Percentiles rank a stretch among this genome's conserved stretches.
These are phyloP conservation scores for Rhododendron vialii DNA, from an alignment of 148 eudicot genomes.

Conservation along the genomic window DNA sequence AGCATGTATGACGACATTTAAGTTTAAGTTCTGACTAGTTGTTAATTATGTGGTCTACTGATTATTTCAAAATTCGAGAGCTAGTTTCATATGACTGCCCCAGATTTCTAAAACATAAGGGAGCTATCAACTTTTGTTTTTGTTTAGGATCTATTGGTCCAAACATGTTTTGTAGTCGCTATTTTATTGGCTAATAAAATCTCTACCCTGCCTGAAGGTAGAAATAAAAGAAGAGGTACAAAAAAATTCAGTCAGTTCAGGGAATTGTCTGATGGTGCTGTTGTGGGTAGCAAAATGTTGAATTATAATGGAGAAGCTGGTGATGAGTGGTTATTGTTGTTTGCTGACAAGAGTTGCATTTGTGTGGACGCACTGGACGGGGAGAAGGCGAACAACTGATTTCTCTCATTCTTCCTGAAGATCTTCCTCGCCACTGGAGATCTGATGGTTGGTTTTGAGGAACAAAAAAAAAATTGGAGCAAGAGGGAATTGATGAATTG, in stretches of 20 bases:
- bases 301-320: not conserved
- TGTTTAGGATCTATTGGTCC: not conserved
- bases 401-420: too few species aligned
- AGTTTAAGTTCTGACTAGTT: not conserved
- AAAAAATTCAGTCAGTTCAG: not conserved
- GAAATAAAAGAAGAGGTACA: not conserved
- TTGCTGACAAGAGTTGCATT: not conserved
- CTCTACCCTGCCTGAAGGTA: not conserved
- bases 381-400: not conserved
- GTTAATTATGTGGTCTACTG: too few species aligned
- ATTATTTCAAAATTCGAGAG: too few species aligned
- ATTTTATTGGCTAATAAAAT: not conserved
- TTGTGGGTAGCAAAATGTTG: not conserved
- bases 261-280: not conserved
- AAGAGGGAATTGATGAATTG: not conserved
- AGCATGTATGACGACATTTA: not conserved
- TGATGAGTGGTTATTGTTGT: not conserved
- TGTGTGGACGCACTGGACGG: not conserved
- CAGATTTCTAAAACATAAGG: not conserved
- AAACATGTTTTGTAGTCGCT: not conserved
- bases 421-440: not conserved
- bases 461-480: not conserved
- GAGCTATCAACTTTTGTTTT: not conserved
- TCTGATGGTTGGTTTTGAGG: not conserved
- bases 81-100: not conserved